phyloP scores from a whole-genome alignment of 2,329 filamentous ascomycete genomes.

The Colletotrichum aenigma region DNA sequence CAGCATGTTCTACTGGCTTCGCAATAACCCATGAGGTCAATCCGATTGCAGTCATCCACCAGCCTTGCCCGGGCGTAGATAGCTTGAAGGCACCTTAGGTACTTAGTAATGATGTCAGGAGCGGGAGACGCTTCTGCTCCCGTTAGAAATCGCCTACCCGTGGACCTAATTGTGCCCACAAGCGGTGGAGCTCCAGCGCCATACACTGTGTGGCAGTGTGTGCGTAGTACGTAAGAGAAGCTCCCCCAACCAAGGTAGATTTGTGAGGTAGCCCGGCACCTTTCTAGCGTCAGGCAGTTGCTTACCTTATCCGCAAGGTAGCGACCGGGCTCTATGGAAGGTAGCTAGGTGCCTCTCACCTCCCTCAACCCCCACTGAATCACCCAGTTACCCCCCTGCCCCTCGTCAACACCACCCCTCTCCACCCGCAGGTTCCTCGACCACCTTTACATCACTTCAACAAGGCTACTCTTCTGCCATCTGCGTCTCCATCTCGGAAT shows the following conservation, averaged over 20 bases:
- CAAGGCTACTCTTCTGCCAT: conserved; percentile 6
- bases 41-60: background rate
- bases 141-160: background rate
- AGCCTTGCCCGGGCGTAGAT: background rate
- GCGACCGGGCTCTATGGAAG: too few species aligned
- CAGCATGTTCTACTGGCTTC: too few species aligned
- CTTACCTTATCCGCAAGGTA: background rate
- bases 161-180: background rate
- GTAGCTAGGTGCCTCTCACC: background rate
- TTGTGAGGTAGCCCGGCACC: background rate
- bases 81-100: background rate
- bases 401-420: conserved; percentile 3
- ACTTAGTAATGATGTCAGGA: background rate
- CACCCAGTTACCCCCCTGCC: background rate
- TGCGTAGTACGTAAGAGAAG: too few species aligned
- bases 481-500: background rate
- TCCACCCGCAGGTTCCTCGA: background rate
- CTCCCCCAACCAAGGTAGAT: background rate
- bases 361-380: background rate
- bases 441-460: conserved; percentile 17
- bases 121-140: background rate
- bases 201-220: background rate
- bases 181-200: background rate
- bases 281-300: background rate
- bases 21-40: background rate